phyloP scores from a whole-genome alignment of 2,329 filamentous ascomycete genomes.

The Emmonsia crescens region DNA sequence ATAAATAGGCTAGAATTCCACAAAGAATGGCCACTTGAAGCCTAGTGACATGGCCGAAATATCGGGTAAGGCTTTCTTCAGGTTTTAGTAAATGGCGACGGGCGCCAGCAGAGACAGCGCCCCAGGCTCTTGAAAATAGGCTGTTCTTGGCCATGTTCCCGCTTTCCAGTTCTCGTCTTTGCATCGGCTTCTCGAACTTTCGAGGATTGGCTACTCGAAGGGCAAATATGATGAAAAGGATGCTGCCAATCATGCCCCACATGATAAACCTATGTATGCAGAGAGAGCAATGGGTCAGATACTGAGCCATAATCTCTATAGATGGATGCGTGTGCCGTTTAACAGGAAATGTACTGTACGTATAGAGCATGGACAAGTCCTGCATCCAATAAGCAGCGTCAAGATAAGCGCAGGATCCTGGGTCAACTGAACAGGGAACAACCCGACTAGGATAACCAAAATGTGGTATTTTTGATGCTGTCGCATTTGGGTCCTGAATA shows the following conservation, averaged over 20 bases:
- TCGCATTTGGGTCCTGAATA: conserved; percentile 38
- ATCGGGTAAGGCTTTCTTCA: conserved; percentile 45
- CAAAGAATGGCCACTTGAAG: conserved; percentile 55
- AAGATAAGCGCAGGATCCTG: conserved; percentile 48
- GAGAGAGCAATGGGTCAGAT: not conserved
- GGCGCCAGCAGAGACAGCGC: conserved; percentile 31
- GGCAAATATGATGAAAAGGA: conserved; percentile 37
- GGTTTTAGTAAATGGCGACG: conserved; percentile 51
- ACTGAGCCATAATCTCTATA: not conserved
- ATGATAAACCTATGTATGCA: conserved; percentile 38
- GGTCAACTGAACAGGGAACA: conserved; percentile 48
- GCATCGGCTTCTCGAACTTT: conserved; percentile 13
- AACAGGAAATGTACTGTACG: not conserved
- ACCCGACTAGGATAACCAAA: conserved; percentile 48
- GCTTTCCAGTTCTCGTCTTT: conserved; percentile 16
- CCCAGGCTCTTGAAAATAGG: conserved; percentile 21
- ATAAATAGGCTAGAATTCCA: conserved; percentile 50
- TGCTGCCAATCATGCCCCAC: conserved; percentile 43
- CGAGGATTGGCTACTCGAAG: conserved; percentile 17
- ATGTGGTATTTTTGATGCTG: conserved; percentile 33
- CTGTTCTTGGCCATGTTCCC: conserved; percentile 15
- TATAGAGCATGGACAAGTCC: conserved; percentile 44
- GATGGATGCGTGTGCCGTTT: not conserved
- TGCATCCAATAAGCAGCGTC: conserved; percentile 46
- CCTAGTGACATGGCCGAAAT: conserved; percentile 59